Evolutionary conservation across 345 rosid species (phyloP), one percentile per base, ranked within the genome.

Genomic region (Balakata baccata): DNA sequence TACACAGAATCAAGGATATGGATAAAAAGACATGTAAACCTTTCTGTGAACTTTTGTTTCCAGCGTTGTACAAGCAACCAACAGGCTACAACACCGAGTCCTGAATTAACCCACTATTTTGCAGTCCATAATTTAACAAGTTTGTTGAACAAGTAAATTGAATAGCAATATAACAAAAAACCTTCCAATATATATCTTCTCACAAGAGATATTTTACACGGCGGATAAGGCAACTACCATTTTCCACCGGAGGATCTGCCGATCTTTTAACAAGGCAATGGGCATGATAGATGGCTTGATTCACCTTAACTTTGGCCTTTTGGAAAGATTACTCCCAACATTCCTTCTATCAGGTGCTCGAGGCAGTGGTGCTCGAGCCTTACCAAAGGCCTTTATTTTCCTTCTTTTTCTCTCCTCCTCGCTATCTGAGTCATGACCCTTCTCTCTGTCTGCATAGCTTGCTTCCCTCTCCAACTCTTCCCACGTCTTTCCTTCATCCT

Each of bases 401-500:
- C 94, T 92, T 80, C 92, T 83, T 83, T 85, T 89, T 71, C 96
- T 84, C 66, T 95, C 98, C 82, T 89, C 98, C 80, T 95, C 99
- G 10, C 99, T 92, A 74, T 95, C 99, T 0, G 90, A 95, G 57
- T 89, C 94, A 63, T 41, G 82, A 69, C 96, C 95, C 67, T 95
- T 92, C 73, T 92, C 98, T 77, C 89, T 89, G 77, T 95, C 99
- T 10, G 97, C 99, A 81, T 92, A 80, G 47, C 87, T 89, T 16
- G 99, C 99, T 81, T 95, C 99, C 79, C 97, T 87, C 85, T 95
- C 98, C 74, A 95, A 83, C 86, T 92, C 99, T 51, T 89, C 98
- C 98, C 99, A 92, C 22, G 97, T 95, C 86, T 87, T 90, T 7
- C 99, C 99, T 74, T 91, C 87, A 77, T 94, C 98, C 75, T 95